Percentiles rank a stretch among this genome's conserved stretches.
Conservation (phyloP, 2,329 filamentous ascomycete species). For the Hawksworthiomyces lignivorus region DNA sequence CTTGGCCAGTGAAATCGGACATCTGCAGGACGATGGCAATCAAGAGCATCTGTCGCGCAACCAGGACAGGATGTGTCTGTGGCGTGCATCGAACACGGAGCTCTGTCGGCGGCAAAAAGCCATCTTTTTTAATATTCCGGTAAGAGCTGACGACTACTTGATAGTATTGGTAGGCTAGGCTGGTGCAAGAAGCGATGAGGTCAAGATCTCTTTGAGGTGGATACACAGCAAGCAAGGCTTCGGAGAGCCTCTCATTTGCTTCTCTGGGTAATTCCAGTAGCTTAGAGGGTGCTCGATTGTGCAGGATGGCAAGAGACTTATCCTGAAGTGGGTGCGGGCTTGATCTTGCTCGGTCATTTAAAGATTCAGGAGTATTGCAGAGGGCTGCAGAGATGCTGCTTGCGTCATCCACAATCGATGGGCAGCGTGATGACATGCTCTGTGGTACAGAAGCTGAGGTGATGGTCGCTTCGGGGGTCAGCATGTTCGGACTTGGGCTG, state of each 20-base stretch:
- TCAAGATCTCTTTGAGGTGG: conserved; percentile 9
- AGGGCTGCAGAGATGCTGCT: too few relatives aligned
- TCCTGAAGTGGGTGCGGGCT: too few relatives aligned
- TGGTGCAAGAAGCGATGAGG: not conserved
- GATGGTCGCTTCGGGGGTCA: too few relatives aligned
- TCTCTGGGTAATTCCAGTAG: conserved; percentile 23
- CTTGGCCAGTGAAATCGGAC: conserved; percentile 10
- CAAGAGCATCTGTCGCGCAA: conserved; percentile 27
- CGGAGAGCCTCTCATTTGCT: conserved; percentile 23
- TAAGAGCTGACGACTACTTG: conserved; percentile 10
- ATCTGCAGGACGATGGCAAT: conserved; percentile 26
- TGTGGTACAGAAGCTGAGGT: too few relatives aligned
- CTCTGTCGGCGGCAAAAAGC: conserved; percentile 3
- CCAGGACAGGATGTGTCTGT: conserved; percentile 19
- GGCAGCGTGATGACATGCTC: too few relatives aligned
- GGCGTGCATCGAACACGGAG: conserved; percentile 1
- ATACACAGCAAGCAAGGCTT: conserved; percentile 6
- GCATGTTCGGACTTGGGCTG: not conserved
- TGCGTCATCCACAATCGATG: too few relatives aligned
- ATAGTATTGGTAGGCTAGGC: conserved; percentile 4
- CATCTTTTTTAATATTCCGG: conserved; percentile 1
- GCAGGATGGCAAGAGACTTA: conserved; percentile 6
- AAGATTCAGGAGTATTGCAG: too few relatives aligned
- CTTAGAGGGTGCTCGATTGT: conserved; percentile 22
- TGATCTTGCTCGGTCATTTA: too few relatives aligned